Evolutionary conservation across 805 yeast species (phyloP), one percentile per base, ranked within the genome.

Genomic region (Yamadazyma paraphyllophila): DNA sequence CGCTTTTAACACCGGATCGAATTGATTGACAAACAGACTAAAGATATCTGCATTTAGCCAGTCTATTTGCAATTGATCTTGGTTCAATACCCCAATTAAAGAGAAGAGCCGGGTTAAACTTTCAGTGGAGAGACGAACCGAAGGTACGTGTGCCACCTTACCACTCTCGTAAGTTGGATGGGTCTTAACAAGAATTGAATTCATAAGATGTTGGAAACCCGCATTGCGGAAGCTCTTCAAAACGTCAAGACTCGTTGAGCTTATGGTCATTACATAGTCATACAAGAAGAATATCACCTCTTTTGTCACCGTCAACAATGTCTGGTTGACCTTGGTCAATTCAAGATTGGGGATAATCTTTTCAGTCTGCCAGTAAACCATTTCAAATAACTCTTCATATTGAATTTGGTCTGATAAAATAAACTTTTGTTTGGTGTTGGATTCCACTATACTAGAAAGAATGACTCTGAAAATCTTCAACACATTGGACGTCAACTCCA

Each of bases 61-160:
- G 17, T 38, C 36, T 11, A 38, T 2, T 11, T 34, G 4, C 4
- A 32, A 27, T 10, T 38, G 25, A 16, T 34, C 47, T 26, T 53
- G 52, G 3, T 64, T 55, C 14, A 67, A 55, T 1, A 61, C 45
- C 2, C 61, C 59, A 26, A 61, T 37, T 8, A 67, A 51, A 6
- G 53, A 50, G 42, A 59, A 61, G 2, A 67, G 27, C 31, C 58
- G 59, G 42, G 61, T 54, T 15, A 59, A 48, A 1, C 65, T 61
- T 25, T 63, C 66, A 13, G 59, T 52, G 1, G 69, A 62, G 7
- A 65, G 46, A 8, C 51, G 48, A 7, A 65, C 45, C n/a, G 52
- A 51, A 12, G 67, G 63, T 3, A 49, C 30, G 12, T 36, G 30
- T 31, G 6, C 29, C 1, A 39, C 11, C 10, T 42, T 42, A 7